Conservation (phyloP, 202 grass and related monocot genomes). For the Musa balbisiana region DNA sequence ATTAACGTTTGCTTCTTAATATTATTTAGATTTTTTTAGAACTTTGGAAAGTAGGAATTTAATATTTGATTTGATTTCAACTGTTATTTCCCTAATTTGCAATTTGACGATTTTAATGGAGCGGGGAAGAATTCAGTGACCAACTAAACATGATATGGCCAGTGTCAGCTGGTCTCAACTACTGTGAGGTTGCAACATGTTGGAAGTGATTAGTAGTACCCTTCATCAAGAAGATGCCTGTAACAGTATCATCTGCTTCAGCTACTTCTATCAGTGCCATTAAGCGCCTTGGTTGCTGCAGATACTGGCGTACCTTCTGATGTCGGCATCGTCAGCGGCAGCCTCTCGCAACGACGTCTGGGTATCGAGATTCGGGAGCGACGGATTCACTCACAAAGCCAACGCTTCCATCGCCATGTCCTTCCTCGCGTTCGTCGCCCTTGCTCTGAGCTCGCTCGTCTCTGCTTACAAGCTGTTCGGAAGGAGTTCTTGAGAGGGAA, state of each 20-base stretch:
- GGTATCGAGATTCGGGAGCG: constrained; percentile 67
- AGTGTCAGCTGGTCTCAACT: too few relatives aligned
- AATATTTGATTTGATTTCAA: too few relatives aligned
- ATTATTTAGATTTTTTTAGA: too few relatives aligned
- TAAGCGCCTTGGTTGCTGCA: constrained; percentile 20
- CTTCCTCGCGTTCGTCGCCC: constrained; percentile 55
- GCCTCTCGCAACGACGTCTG: constrained; percentile 70
- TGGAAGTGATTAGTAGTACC: not conserved
- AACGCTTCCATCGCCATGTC: constrained; percentile 54
- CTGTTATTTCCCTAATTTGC: too few relatives aligned
- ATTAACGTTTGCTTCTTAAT: too few relatives aligned
- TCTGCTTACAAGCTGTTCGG: constrained; percentile 68
- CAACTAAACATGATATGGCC: too few relatives aligned
- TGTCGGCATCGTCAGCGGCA: constrained; percentile 76
- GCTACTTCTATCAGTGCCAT: not conserved
- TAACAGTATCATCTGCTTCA: not conserved
- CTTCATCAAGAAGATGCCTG: not conserved
- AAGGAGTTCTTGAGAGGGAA: not conserved
- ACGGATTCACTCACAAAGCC: constrained; percentile 61
- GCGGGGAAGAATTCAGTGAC: too few relatives aligned
- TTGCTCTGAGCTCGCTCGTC: constrained; percentile 61
- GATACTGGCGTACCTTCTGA: constrained; percentile 73
- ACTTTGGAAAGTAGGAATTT: too few relatives aligned
- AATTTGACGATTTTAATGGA: too few relatives aligned
- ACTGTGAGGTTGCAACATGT: too few relatives aligned